These are phyloP conservation scores for cucumber (Cucumis sativus) DNA, from an alignment of 306 rosid genomes.

Conservation along the genomic window Cucumber_9930_V3 NC_026660.2:17186001-17186500, in stretches of 20 bases:
- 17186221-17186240: slow-evolving; percentile 84
- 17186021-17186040: slow-evolving; percentile 26
- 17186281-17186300: slow-evolving; percentile 86
- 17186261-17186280: slow-evolving; percentile 76
- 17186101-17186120: neutral
- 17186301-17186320: slow-evolving; percentile 77
- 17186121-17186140: neutral
- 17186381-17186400: slow-evolving; percentile 52
- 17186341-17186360: slow-evolving; percentile 59
- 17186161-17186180: neutral
- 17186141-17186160: neutral
- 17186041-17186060: neutral
- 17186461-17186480: slow-evolving; percentile 14
- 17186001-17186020: slow-evolving; percentile 93
- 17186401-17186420: slow-evolving; percentile 82
- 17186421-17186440: slow-evolving; percentile 77
- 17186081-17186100: neutral
- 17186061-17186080: neutral
- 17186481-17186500: neutral
- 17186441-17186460: slow-evolving; percentile 76
- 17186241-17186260: slow-evolving; percentile 81
- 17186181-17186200: neutral
- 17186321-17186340: slow-evolving; percentile 72
- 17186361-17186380: slow-evolving; percentile 89
- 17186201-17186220: slow-evolving; percentile 14